Percentiles rank a stretch among this genome's conserved stretches.
Evolutionary conservation across 2,329 filamentous ascomycete species (phyloP).

Genomic region (Trichoderma polysporum): DNA sequence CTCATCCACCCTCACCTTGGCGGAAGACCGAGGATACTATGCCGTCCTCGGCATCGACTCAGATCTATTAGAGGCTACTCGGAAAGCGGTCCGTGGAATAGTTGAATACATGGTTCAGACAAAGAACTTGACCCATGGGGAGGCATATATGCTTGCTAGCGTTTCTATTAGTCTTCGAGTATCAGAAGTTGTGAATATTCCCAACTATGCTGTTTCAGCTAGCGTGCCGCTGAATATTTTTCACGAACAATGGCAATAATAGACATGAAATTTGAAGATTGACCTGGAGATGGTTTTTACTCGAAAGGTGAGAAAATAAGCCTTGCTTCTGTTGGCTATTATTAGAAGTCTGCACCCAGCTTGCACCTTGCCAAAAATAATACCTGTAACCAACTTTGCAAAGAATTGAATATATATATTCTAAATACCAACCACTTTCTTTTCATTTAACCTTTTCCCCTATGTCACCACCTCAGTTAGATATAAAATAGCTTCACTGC

Average conservation of each 20-base stretch:
- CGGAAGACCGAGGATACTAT: conserved; percentile 5
- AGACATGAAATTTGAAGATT: too few relatives aligned
- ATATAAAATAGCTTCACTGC: too few relatives aligned
- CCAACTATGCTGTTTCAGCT: conserved; percentile 1
- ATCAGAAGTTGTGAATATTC: conserved; percentile 7
- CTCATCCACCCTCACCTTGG: neutral
- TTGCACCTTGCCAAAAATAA: too few relatives aligned
- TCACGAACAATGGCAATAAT: neutral
- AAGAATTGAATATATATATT: too few relatives aligned
- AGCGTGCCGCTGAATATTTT: neutral
- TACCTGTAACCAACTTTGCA: too few relatives aligned
- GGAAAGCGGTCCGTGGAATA: neutral
- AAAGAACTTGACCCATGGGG: neutral
- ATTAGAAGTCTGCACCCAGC: too few relatives aligned
- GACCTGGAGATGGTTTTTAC: too few relatives aligned
- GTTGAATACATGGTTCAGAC: conserved; percentile 6
- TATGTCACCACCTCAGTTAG: too few relatives aligned
- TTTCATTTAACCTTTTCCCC: too few relatives aligned
- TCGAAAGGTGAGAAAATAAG: too few relatives aligned
- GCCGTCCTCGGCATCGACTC: conserved; percentile 1
- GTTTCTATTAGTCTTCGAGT: neutral
- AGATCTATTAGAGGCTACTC: conserved; percentile 1
- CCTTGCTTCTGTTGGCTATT: too few relatives aligned
- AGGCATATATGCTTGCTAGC: conserved; percentile 13
- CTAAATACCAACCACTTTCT: too few relatives aligned